A percentile compares a stretch with the other conserved stretches of the same genome.
Evolutionary conservation across 2,329 filamentous ascomycete genomes (phyloP).

Genomic region (Davidsoniella eucalypti): DNA sequence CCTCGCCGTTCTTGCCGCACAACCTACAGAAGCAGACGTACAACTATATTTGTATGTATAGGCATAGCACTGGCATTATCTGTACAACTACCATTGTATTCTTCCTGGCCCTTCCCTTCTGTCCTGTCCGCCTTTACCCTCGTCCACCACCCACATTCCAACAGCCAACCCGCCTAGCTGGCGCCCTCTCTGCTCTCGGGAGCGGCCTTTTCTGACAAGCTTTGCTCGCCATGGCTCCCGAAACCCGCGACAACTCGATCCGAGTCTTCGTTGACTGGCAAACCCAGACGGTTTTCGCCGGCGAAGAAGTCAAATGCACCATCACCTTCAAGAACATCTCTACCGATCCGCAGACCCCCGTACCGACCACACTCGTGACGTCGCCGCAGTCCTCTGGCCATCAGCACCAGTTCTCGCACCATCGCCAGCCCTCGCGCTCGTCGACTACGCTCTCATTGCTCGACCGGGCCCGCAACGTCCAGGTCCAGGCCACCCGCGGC

Average conservation of each 20-base stretch:
- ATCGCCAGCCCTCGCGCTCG: slow-evolving; percentile 23
- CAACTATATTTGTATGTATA: too few species aligned
- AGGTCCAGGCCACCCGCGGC: slow-evolving; percentile 29
- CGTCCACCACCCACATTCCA: not conserved
- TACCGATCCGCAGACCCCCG: slow-evolving; percentile 19
- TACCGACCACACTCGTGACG: not conserved
- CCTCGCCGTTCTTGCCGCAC: too few species aligned
- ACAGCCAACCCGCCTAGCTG: not conserved
- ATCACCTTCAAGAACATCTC: slow-evolving; percentile 90
- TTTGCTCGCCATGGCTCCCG: slow-evolving; percentile 29
- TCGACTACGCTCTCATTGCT: slow-evolving; percentile 28
- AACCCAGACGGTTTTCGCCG: slow-evolving; percentile 86
- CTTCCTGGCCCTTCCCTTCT: not conserved
- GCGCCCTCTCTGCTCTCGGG: not conserved
- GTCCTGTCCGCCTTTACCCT: not conserved
- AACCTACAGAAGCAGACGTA: too few species aligned
- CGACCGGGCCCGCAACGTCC: slow-evolving; percentile 23
- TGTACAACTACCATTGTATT: not conserved
- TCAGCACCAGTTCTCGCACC: slow-evolving; percentile 13
- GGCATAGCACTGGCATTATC: not conserved
- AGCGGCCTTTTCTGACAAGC: not conserved
- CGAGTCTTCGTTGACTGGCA: slow-evolving; percentile 93
- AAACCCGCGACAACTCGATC: slow-evolving; percentile 44
- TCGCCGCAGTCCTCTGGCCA: slow-evolving; percentile 1
- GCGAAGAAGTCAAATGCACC: slow-evolving; percentile 86